Evolutionary conservation across 2,329 filamentous ascomycete genomes (phyloP).

Genomic region (Blastomyces parvus): DNA sequence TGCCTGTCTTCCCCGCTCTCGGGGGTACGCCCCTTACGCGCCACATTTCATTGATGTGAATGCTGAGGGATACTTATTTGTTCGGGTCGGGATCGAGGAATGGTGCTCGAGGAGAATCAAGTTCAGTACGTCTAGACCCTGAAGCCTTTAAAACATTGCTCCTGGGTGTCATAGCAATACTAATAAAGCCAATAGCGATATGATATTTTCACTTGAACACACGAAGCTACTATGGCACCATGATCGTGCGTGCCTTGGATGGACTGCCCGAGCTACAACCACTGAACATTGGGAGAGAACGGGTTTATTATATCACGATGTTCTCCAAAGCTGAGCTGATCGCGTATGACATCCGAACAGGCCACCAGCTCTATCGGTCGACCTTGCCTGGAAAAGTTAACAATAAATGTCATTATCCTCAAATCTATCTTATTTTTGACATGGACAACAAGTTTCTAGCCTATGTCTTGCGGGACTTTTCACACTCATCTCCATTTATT

Average conservation of each 20-base stretch:
- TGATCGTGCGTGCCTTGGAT: background rate
- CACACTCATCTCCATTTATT: background rate
- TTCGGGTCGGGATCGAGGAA: background rate
- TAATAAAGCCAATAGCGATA: background rate
- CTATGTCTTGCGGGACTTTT: background rate
- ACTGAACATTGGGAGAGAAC: constrained; percentile 1
- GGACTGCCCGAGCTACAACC: background rate
- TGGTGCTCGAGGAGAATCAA: background rate
- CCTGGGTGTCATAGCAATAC: background rate
- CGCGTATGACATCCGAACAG: background rate
- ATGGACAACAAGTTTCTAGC: background rate
- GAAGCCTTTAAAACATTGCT: background rate
- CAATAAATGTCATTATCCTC: background rate
- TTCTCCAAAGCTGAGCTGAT: background rate
- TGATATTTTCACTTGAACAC: background rate
- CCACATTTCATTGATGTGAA: background rate
- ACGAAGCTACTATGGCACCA: background rate
- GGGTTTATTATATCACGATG: constrained; percentile 4
- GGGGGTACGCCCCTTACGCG: background rate
- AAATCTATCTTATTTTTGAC: background rate
- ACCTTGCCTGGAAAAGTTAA: background rate
- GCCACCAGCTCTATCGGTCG: background rate
- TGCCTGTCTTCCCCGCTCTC: background rate
- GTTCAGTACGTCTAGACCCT: background rate
- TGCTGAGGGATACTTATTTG: background rate